Evolutionary conservation across 1,284 basidiomycete species (phyloP), one percentile per base, ranked within the genome.

Genomic region (Microbotryum lychnidis-dioicae): DNA sequence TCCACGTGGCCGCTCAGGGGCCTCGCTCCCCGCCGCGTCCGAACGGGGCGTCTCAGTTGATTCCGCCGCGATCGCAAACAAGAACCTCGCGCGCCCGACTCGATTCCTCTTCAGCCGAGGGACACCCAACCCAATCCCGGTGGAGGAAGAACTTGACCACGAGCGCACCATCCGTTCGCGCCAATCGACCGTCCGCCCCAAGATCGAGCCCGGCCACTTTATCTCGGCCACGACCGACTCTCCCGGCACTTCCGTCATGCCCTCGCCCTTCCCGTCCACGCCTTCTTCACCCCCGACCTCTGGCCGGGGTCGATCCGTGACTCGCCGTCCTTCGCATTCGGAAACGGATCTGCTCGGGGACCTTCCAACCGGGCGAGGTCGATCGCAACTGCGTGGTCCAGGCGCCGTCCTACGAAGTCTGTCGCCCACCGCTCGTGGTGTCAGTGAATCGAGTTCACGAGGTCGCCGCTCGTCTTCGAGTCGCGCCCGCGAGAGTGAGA

Each of bases 161-260:
- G 60, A 65, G 49, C 60, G 56, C 16, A 65, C 63, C 3, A 50
- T 65, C 25, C 63, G 63, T 21, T 42, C 14, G 50, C 63, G 16
- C 23, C 54, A 2, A 31, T 21, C 1, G 48, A 51, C n/a, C 56
- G 27, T 45, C 2, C 55, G 58, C 2, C 25, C 53, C 12, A 46
- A 25, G 7, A 54, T 67, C 27, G 57, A 57, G 5, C 66, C 66
- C 9, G 66, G 66, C 9, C 63, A 63, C 51, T 61, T 59, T 47
- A 67, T 67, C 48, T 21, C 49, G 10, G 63, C 66, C 5, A 67
- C 66, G 16, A 53, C 58, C 44, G 56, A 56, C 8, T 59, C 66
- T 1, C 61, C 61, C 14, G 52, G 62, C 4, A 27, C 25, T 4
- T 63, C 61, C 16, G 23, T 33, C 48, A 47, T 48, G 9, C 25